phyloP scores from a whole-genome alignment of 2,329 filamentous ascomycete genomes.

The Clonostachys sp. region DNA sequence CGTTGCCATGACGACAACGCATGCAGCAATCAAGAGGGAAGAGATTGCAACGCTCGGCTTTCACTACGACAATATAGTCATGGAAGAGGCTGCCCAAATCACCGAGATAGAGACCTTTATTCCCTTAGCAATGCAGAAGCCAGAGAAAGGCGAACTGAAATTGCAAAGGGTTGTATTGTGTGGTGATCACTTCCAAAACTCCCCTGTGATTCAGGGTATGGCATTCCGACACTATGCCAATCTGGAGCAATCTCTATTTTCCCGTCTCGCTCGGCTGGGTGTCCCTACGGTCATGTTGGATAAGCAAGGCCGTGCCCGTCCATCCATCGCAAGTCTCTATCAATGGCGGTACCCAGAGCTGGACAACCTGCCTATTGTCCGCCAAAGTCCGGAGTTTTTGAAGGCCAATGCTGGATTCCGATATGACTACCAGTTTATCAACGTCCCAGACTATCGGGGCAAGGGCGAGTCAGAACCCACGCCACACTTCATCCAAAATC shows the following conservation, averaged over 20 bases:
- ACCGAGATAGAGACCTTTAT: conserved; percentile 98
- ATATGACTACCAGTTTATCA: conserved; percentile 94
- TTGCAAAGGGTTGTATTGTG: conserved; percentile 88
- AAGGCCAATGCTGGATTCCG: conserved; percentile 86
- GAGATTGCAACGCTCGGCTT: conserved; percentile 93
- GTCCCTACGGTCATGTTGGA: conserved; percentile 90
- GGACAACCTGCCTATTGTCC: conserved; percentile 72
- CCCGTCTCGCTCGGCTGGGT: conserved; percentile 81
- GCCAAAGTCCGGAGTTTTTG: conserved; percentile 65
- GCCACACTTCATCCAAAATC: conserved; percentile 92
- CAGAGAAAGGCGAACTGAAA: conserved; percentile 65
- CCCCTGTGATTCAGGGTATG: conserved; percentile 88
- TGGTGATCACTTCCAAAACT: conserved; percentile 95
- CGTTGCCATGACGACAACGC: conserved; percentile 97
- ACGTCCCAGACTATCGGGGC: conserved; percentile 90
- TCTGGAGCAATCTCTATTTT: conserved; percentile 92
- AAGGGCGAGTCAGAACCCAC: conserved; percentile 83
- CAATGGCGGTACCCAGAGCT: conserved; percentile 86
- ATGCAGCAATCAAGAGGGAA: conserved; percentile 88
- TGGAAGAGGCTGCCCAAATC: conserved; percentile 98
- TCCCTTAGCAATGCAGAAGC: conserved; percentile 85
- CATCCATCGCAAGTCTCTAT: conserved; percentile 84
- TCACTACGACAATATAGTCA: conserved; percentile 94
- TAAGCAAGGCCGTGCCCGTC: conserved; percentile 86
- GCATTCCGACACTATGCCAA: conserved; percentile 95